Conservation (phyloP, 176 grass and related monocot species). For the Ensete glaucum region DNA sequence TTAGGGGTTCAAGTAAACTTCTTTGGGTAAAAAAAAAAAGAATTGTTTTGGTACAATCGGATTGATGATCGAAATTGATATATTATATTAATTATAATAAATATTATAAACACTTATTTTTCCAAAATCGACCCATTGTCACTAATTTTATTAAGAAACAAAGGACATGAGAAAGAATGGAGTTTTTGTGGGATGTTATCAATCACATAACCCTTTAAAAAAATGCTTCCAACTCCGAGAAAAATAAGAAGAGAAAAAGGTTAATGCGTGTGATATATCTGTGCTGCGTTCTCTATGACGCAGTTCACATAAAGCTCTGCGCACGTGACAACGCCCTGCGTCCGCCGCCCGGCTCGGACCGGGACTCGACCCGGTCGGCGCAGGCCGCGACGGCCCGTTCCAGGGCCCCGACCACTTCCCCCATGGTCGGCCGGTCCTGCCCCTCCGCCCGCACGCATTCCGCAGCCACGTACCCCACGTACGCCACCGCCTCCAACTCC, state of each 20-base stretch:
- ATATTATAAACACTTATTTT: no score
- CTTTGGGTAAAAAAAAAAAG: no score
- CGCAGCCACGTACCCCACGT: slow-evolving; percentile 42
- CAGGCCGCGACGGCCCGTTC: slow-evolving; percentile 63
- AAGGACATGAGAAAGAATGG: no score
- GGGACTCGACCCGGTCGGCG: neutral
- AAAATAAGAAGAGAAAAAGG: neutral
- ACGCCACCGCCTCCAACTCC: slow-evolving; percentile 55
- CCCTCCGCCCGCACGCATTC: slow-evolving; percentile 60
- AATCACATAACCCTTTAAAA: no score
- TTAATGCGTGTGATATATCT: neutral
- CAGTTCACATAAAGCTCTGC: neutral
- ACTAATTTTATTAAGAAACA: no score
- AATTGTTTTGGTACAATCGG: no score
- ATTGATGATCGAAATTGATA: no score
- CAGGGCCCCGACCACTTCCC: slow-evolving; percentile 64
- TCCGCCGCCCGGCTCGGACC: neutral
- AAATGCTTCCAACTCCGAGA: no score
- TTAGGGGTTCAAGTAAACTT: no score
- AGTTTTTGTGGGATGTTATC: no score
- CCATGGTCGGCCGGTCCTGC: slow-evolving; percentile 53
- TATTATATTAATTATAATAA: no score
- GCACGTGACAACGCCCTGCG: neutral
- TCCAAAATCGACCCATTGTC: no score
- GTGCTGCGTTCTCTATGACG: neutral